Evolutionary conservation across 2,329 filamentous ascomycete species (phyloP).

Genomic region (Nigrospora sphaerica): DNA sequence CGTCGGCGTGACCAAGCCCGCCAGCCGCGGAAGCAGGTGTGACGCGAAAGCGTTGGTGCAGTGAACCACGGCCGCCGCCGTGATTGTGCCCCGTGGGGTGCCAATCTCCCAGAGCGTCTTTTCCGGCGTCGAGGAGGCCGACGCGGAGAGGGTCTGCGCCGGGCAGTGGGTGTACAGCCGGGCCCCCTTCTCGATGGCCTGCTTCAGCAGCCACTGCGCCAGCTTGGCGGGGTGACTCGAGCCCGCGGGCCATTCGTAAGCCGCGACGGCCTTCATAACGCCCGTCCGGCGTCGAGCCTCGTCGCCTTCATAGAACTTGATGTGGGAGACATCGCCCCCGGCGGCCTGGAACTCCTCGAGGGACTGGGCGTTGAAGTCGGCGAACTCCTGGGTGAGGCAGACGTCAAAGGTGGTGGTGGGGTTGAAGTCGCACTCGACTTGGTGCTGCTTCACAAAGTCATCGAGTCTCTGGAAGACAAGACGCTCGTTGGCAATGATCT

Average conservation of each 20-base stretch:
- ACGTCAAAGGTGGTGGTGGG: conserved; percentile 38
- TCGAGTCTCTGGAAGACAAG: conserved; percentile 29
- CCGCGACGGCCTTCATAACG: conserved; percentile 29
- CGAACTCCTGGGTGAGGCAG: conserved; percentile 38
- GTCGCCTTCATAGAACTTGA: conserved; percentile 29
- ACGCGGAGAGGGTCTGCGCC: no score
- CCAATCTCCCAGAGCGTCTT: no score
- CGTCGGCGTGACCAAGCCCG: no score
- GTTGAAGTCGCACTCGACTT: conserved; percentile 37
- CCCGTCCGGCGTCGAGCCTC: conserved; percentile 29
- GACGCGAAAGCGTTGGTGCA: no score
- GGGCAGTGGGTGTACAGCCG: no score
- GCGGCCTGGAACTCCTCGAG: conserved; percentile 29
- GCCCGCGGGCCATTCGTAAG: conserved; percentile 43
- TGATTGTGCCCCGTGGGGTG: no score
- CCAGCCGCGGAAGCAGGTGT: no score
- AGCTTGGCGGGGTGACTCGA: conserved; percentile 41
- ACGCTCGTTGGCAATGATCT: conserved; percentile 36
- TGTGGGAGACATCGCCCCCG: conserved; percentile 34
- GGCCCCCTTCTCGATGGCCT: conserved; percentile 27
- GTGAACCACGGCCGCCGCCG: no score
- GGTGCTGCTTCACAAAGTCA: conserved; percentile 31
- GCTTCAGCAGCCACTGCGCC: conserved; percentile 36
- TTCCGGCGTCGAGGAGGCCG: no score
- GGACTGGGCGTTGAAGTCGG: conserved; percentile 32